Base-by-base conservation (phyloP, 371 early-diverging fungal species). In the Circinella umbellata region DNA sequence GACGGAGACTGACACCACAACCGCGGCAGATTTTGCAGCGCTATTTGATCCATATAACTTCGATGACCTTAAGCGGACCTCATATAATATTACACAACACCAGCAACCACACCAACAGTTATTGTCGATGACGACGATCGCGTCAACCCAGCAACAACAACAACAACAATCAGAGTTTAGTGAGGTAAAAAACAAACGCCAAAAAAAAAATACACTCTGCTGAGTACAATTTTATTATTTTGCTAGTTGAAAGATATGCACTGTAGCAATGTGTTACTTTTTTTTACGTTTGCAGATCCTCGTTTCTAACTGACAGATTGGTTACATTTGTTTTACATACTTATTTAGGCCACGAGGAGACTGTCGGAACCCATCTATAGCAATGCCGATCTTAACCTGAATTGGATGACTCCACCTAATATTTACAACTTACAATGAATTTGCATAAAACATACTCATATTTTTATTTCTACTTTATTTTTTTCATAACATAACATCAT, bases 291-390 rank as follows among this genome's bases (percentile, higher is more conserved):
- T 38, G 39, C 17, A 4, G 36, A n/a, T 15, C 37, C n/a, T 7
- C 37, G 0, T 53, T 6, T 53, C 42, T 34, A 46, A 63, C 20
- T 47, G 20, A 47, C 14, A 36, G 51, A 36, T 37, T 36, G 5
- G 48, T 38, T 46, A 18, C 14, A 7, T 35, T 62, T 42, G 11
- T 42, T 42, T 9, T 42, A 9, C 1, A 9, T 42, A 42, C 11
- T 63, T n/a, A 47, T 38, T 27, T 35, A 64, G 65, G 65, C 46
- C 51, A 48, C 37, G 38, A 36, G 65, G 20, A 46, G 65, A 64
- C 65, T 64, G 8, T 64, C 65, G 2, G 65, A 64, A 27, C 65
- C 65, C 54, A 64, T 64, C 53, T 64, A 47, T 37, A 49, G 15
- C 36, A 64, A 46, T 36, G 15, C 27, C 64, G 65, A 64, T 42